These are phyloP conservation scores for Colletotrichum tanaceti DNA, from an alignment of 2,329 filamentous ascomycete genomes.

Conservation along the genomic window DNA sequence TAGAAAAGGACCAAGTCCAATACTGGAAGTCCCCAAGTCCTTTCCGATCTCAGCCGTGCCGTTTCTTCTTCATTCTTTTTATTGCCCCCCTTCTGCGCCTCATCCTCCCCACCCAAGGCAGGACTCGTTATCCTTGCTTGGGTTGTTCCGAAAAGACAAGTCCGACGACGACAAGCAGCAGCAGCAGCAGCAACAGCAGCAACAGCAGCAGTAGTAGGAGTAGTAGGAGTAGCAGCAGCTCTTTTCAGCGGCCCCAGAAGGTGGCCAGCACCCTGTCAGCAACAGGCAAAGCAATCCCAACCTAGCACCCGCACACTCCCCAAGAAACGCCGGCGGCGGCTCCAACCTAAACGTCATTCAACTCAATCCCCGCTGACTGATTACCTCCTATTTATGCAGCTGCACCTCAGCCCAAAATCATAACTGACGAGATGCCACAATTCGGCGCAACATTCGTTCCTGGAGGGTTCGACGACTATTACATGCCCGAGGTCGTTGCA, in stretches of 20 bases:
- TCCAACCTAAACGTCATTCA: constrained; percentile 42
- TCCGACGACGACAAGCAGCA: constrained; percentile 22
- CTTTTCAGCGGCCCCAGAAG: constrained; percentile 20
- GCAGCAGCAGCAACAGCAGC: constrained; percentile 15
- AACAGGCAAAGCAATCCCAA: constrained; percentile 20
- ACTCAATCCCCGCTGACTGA: constrained; percentile 43
- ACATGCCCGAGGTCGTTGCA: constrained; percentile 70
- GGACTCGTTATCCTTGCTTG: constrained; percentile 20
- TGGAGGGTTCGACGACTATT: constrained; percentile 69
- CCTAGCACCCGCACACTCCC: neutral
- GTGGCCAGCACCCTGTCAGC: constrained; percentile 25
- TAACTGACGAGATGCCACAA: constrained; percentile 57
- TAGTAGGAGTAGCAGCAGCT: constrained; percentile 6
- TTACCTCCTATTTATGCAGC: constrained; percentile 48
- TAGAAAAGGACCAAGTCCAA: neutral
- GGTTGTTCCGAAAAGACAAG: constrained; percentile 20
- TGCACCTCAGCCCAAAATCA: constrained; percentile 47
- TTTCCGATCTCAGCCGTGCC: constrained; percentile 18
- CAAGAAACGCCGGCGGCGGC: constrained; percentile 33
- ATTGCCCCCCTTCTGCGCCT: constrained; percentile 1
- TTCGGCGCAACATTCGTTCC: constrained; percentile 70
- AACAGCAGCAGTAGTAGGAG: neutral
- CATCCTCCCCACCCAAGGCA: neutral
- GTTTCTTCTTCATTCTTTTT: constrained; percentile 7
- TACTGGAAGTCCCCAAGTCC: constrained; percentile 7